Percentiles rank a stretch among this genome's conserved stretches.
These are phyloP conservation scores for Verticillium albo-atrum DNA, from an alignment of 2,329 filamentous ascomycete species.

Conservation along the genomic window DNA sequence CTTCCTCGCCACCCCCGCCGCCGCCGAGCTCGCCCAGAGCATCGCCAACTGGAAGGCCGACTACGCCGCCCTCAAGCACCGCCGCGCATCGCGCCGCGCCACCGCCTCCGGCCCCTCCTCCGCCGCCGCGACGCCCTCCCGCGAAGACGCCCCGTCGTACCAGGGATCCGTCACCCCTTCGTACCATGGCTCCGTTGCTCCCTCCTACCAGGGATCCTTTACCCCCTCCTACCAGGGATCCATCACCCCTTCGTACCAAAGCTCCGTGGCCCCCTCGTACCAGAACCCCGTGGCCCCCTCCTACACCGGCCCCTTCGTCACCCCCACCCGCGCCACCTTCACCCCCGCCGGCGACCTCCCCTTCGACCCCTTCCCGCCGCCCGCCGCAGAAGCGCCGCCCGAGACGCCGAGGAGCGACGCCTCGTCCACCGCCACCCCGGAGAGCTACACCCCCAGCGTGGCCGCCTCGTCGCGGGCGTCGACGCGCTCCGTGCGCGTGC, in stretches of 20 bases:
- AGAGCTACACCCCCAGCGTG: neutral
- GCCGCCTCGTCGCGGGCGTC: neutral
- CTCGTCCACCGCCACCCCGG: neutral
- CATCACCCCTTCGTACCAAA: neutral
- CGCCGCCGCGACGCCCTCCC: neutral
- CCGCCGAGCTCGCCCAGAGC: slow-evolving; percentile 53
- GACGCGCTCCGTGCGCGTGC: neutral
- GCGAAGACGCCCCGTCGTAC: neutral
- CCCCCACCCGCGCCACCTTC: slow-evolving; percentile 16
- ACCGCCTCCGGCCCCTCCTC: neutral
- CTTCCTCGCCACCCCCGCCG: slow-evolving; percentile 21
- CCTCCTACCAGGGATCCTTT: neutral
- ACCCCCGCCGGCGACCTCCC: slow-evolving; percentile 1
- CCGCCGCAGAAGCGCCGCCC: neutral
- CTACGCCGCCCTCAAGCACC: slow-evolving; percentile 48
- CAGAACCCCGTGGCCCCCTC: too few relatives aligned
- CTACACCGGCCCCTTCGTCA: slow-evolving; percentile 20
- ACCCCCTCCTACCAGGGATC: neutral
- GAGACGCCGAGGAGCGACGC: neutral
- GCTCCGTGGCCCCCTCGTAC: slow-evolving; percentile 13
- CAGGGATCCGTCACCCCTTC: neutral
- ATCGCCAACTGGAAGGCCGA: slow-evolving; percentile 60
- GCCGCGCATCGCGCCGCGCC: slow-evolving; percentile 26
- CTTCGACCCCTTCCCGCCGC: neutral
- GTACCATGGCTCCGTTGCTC: neutral